Conservation (phyloP, 1,139 yeast species). For the Hemisphaericaspora lyxosophila region DNA sequence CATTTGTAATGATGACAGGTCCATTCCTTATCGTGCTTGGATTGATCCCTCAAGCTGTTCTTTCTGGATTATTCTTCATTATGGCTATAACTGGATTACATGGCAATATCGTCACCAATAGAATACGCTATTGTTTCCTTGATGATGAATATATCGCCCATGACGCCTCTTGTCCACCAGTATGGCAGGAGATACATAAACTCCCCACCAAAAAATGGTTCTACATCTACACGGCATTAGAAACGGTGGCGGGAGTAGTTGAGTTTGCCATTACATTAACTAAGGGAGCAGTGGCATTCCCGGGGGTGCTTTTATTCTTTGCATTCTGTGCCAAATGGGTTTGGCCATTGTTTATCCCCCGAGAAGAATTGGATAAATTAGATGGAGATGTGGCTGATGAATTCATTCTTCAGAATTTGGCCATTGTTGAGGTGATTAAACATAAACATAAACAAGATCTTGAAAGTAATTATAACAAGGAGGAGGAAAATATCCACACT, state of each 20-base stretch:
- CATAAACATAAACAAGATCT: slow-evolving; percentile 9
- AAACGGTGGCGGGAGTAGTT: slow-evolving; percentile 66
- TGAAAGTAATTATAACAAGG: slow-evolving; percentile 1
- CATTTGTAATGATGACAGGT: slow-evolving; percentile 84
- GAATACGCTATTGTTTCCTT: slow-evolving; percentile 63
- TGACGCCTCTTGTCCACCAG: slow-evolving; percentile 37
- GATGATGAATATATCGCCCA: slow-evolving; percentile 48
- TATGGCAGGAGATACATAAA: slow-evolving; percentile 32
- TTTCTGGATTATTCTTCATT: slow-evolving; percentile 87
- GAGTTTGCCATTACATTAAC: slow-evolving; percentile 88
- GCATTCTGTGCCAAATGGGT: slow-evolving; percentile 67
- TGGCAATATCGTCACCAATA: slow-evolving; percentile 61
- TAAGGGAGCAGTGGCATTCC: slow-evolving; percentile 92
- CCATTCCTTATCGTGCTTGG: slow-evolving; percentile 82
- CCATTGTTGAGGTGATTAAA: slow-evolving; percentile 19
- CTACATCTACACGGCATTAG: slow-evolving; percentile 54
- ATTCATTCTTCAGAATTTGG: slow-evolving; percentile 45
- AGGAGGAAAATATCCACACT: slow-evolving; percentile 8
- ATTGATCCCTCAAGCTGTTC: slow-evolving; percentile 88
- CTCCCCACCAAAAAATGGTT: slow-evolving; percentile 50
- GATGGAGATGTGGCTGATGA: slow-evolving; percentile 74
- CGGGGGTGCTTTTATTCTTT: slow-evolving; percentile 64
- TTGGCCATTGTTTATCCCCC: slow-evolving; percentile 65
- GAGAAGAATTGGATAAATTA: slow-evolving; percentile 56
- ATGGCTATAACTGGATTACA: slow-evolving; percentile 87